phyloP scores from a whole-genome alignment of 2,329 filamentous ascomycete genomes.

The Pseudopithomyces maydicus region DNA sequence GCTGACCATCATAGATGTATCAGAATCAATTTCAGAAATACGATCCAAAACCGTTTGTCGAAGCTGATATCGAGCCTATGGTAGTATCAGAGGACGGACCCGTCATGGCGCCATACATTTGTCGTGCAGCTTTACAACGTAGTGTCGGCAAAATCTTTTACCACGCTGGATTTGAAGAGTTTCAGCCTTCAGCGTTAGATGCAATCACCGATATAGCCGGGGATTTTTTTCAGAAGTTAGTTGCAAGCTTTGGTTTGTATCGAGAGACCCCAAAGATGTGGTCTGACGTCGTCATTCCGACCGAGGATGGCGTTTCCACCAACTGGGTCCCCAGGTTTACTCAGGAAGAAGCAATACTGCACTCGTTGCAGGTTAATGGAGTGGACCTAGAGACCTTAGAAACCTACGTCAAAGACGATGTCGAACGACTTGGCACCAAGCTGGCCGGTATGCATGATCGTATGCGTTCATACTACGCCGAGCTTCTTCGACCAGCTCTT shows the following conservation, averaged over 20 bases:
- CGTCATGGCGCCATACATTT: slow-evolving; percentile 82
- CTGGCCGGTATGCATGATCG: slow-evolving; percentile 87
- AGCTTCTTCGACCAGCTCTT: slow-evolving; percentile 88
- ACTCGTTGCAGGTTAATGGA: slow-evolving; percentile 83
- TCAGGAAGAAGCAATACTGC: slow-evolving; percentile 83
- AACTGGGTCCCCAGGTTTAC: slow-evolving; percentile 72
- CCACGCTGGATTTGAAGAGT: slow-evolving; percentile 94
- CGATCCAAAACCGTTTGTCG: slow-evolving; percentile 84
- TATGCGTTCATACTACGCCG: slow-evolving; percentile 91
- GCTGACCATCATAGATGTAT: slow-evolving; percentile 70
- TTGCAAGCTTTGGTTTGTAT: slow-evolving; percentile 79
- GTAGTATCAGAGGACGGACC: slow-evolving; percentile 88
- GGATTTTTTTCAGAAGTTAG: slow-evolving; percentile 87
- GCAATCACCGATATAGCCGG: slow-evolving; percentile 85
- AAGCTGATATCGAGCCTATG: slow-evolving; percentile 85
- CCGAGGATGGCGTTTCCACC: slow-evolving; percentile 36
- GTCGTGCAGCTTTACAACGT: slow-evolving; percentile 82
- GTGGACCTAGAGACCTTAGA: slow-evolving; percentile 82
- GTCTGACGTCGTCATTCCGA: slow-evolving; percentile 45
- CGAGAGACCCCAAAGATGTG: slow-evolving; percentile 80
- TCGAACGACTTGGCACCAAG: slow-evolving; percentile 83
- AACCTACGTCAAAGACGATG: slow-evolving; percentile 86
- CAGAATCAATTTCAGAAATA: slow-evolving; percentile 98
- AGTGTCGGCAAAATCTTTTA: slow-evolving; percentile 96
- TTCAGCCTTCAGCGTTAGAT: slow-evolving; percentile 92